A percentile compares a stretch with the other conserved stretches of the same genome.
Evolutionary conservation across 805 yeast species (phyloP).

Genomic region (Starmerella riodocensis): DNA sequence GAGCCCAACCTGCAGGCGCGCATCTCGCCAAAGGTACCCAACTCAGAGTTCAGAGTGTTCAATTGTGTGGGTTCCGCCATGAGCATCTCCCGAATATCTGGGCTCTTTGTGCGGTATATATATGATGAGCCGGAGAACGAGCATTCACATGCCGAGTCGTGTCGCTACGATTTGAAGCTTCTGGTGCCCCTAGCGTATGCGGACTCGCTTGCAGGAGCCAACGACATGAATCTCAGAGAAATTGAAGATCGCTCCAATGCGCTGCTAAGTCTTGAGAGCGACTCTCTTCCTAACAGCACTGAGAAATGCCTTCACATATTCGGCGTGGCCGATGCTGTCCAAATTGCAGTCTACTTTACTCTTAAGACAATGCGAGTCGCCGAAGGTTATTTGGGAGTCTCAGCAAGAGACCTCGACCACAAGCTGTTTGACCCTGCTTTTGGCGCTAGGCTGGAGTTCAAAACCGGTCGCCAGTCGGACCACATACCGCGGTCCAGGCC

Average conservation of each 20-base stretch:
- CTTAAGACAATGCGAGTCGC: slow-evolving; percentile 38
- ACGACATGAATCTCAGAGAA: slow-evolving; percentile 59
- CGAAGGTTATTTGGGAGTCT: not conserved
- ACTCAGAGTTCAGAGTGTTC: slow-evolving; percentile 61
- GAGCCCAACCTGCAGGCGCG: slow-evolving; percentile 15
- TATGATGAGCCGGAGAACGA: slow-evolving; percentile 48
- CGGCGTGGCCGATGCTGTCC: slow-evolving; percentile 80
- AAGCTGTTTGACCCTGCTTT: slow-evolving; percentile 2
- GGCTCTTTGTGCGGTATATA: slow-evolving; percentile 53
- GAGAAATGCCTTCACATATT: slow-evolving; percentile 57
- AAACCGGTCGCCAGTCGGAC: slow-evolving; percentile 5
- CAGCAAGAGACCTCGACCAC: not conserved
- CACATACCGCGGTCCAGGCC: slow-evolving; percentile 1
- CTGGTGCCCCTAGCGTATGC: slow-evolving; percentile 67
- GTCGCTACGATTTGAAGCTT: slow-evolving; percentile 43
- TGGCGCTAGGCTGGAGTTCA: slow-evolving; percentile 1
- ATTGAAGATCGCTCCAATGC: slow-evolving; percentile 77
- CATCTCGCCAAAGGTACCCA: slow-evolving; percentile 28
- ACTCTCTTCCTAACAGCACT: slow-evolving; percentile 58
- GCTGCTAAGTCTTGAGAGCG: slow-evolving; percentile 56
- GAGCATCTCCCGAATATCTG: slow-evolving; percentile 69
- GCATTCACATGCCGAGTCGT: slow-evolving; percentile 44
- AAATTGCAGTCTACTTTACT: slow-evolving; percentile 65
- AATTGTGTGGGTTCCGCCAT: slow-evolving; percentile 64
- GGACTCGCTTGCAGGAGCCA: slow-evolving; percentile 68